Evolutionary conservation across 306 rosid species (phyloP), one percentile per base, ranked within the genome.

Genomic region (Luffa acutangula): DNA sequence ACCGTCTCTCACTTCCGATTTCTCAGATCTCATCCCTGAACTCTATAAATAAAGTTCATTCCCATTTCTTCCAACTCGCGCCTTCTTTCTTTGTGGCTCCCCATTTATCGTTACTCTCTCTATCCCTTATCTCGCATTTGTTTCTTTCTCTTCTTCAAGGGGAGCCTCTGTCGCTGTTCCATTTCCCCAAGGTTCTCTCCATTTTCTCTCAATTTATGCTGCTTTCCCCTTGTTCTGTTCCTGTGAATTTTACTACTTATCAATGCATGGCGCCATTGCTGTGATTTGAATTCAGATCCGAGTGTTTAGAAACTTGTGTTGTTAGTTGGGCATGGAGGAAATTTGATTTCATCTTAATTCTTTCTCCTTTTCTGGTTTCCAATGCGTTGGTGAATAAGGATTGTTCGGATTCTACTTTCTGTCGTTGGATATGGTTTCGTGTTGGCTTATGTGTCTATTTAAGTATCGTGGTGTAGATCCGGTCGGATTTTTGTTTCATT

Each of bases 71-170:
- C 11, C 12, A 72, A 20, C 77, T 72, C 58, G 77, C 57, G 77
- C 58, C 75, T 69, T 69, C 75, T n/a, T 53, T n/a, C 52, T 39
- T 15, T 20, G 73, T 65, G 73, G 74, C 48, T 66, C 74, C 74
- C 49, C 74, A 20, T 20, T 9, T 21, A 14, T 13, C 45, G 6
- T 64, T 10, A 34, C 48, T 36, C 2, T 64, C 45, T 18, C 3
- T 71, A 41, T 71, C 77, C 13, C 76, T n/a, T 10, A 36, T n/a
- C 21, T 67, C 17, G 9, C 53, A 67, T 13, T 71, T 3, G n/a
- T 25, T 25, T 11, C 56, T 43, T 1, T 36, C 43, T 33, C 33
- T 20, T 42, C 15, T 42, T 33, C 49, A 0, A 9, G 75, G 75
- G 75, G 57, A 71, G 76, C 39, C 39, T 72, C 77, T 48, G 77